Evolutionary conservation across 768 basidiomycete species (phyloP).

Genomic region (Sarcodon sp.): DNA sequence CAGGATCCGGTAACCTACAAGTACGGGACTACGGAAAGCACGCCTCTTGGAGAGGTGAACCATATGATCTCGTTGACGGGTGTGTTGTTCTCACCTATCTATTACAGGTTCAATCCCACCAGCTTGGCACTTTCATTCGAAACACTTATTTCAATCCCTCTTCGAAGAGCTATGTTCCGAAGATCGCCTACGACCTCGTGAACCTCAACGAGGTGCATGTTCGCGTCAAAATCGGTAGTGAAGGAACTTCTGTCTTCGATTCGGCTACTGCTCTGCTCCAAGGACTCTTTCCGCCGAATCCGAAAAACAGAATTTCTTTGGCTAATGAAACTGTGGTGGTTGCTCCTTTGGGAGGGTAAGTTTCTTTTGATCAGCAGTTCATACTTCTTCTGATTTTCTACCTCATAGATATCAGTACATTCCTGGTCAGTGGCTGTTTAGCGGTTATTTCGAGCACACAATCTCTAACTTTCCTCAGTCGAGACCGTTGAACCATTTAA

Average conservation of each 20-base stretch:
- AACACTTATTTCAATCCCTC: slow-evolving; percentile 50
- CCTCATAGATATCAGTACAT: slow-evolving; percentile 59
- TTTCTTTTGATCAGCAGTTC: too few relatives aligned
- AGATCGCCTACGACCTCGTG: slow-evolving; percentile 54
- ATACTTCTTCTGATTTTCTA: too few relatives aligned
- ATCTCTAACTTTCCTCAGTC: slow-evolving; percentile 24
- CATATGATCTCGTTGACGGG: background rate
- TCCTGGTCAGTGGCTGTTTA: slow-evolving; percentile 33
- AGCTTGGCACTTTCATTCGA: slow-evolving; percentile 51
- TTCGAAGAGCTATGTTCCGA: slow-evolving; percentile 59
- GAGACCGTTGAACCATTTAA: slow-evolving; percentile 82
- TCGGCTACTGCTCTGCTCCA: slow-evolving; percentile 77
- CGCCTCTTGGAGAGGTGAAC: slow-evolving; percentile 59
- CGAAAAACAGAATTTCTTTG: slow-evolving; percentile 56
- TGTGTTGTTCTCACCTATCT: background rate
- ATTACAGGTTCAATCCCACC: slow-evolving; percentile 49
- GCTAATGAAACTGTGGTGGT: slow-evolving; percentile 65
- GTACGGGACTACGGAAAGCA: slow-evolving; percentile 50
- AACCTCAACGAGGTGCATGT: slow-evolving; percentile 64
- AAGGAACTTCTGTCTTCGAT: slow-evolving; percentile 81
- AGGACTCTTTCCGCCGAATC: slow-evolving; percentile 76
- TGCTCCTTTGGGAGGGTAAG: slow-evolving; percentile 53
- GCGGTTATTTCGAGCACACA: background rate
- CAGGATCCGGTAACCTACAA: slow-evolving; percentile 64
- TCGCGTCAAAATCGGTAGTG: slow-evolving; percentile 73